These are phyloP conservation scores for Elaeis oleifera DNA, from an alignment of 202 grass and related monocot genomes.

Conservation along the genomic window DNA sequence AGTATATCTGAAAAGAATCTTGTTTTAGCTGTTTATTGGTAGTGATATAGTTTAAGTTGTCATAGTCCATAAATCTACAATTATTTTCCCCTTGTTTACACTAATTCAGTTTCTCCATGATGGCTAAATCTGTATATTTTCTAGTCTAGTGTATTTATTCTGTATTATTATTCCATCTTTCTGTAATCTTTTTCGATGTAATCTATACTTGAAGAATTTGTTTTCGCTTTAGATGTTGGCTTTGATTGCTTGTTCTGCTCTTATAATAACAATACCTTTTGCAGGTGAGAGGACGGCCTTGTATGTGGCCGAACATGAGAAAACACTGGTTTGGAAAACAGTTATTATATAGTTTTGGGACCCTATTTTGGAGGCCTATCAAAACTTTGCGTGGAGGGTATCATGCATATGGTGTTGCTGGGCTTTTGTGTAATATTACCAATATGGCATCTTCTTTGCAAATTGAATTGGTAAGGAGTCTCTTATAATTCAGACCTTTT, in stretches of 20 bases:
- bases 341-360: constrained; percentile 64
- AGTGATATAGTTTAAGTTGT: no score
- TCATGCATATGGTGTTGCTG: constrained; percentile 51
- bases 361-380: constrained; percentile 60
- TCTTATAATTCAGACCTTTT: background rate
- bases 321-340: constrained; percentile 81
- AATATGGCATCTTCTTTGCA: constrained; percentile 70
- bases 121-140: no score
- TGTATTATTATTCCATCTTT: no score
- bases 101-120: no score
- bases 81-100: no score
- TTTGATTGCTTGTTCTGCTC: background rate
- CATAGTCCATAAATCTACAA: no score
- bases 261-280: constrained; percentile 4
- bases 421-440: constrained; percentile 73
- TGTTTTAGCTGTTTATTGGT: no score
- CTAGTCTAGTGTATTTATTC: no score
- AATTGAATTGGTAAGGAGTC: constrained; percentile 73
- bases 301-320: constrained; percentile 56
- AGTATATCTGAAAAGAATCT: no score
- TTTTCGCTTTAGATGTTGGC: background rate
- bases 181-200: no score
- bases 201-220: constrained; percentile 8
- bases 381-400: constrained; percentile 80
- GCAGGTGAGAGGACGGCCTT: constrained; percentile 60